Percentiles rank a stretch among this genome's conserved stretches.
phyloP scores from a whole-genome alignment of 2,329 filamentous ascomycete species.

The Biscogniauxia sp. region DNA sequence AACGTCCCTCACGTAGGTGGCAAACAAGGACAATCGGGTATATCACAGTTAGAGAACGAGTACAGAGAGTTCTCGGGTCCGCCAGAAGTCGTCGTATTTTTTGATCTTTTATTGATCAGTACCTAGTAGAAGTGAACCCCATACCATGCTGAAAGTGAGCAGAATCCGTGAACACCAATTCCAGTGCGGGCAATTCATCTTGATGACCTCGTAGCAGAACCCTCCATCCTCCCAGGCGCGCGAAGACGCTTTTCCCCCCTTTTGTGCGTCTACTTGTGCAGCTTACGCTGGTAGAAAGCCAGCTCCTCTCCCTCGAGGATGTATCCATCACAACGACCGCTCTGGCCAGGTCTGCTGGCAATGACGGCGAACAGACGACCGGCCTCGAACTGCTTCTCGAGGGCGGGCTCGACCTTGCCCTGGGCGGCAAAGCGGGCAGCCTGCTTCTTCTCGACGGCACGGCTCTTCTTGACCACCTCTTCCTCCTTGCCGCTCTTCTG shows the following conservation, averaged over 20 bases:
- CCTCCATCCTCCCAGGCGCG: slow-evolving; percentile 10
- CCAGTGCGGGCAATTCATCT: slow-evolving; percentile 29
- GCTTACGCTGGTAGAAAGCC: slow-evolving; percentile 99
- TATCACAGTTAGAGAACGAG: not conserved
- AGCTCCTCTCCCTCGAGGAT: slow-evolving; percentile 99
- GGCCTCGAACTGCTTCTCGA: slow-evolving; percentile 99
- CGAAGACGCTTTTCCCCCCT: slow-evolving; percentile 6
- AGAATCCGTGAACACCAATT: slow-evolving; percentile 37
- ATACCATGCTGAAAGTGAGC: slow-evolving; percentile 34
- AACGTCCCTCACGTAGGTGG: no score
- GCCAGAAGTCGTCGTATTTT: slow-evolving; percentile 19
- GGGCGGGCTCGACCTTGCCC: slow-evolving; percentile 88
- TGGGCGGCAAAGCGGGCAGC: slow-evolving; percentile 73
- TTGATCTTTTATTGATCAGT: slow-evolving; percentile 35
- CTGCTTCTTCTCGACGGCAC: slow-evolving; percentile 96
- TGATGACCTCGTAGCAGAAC: slow-evolving; percentile 22
- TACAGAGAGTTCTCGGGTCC: not conserved
- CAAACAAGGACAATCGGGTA: not conserved
- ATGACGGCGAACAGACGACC: slow-evolving; percentile 95
- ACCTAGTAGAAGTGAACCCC: slow-evolving; percentile 33
- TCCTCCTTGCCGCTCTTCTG: slow-evolving; percentile 68
- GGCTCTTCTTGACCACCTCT: slow-evolving; percentile 87
- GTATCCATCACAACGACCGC: slow-evolving; percentile 94
- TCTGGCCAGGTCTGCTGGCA: slow-evolving; percentile 92
- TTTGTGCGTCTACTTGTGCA: slow-evolving; percentile 79